Conservation (phyloP, 805 yeast species). For the Suhomyces emberorum region DNA sequence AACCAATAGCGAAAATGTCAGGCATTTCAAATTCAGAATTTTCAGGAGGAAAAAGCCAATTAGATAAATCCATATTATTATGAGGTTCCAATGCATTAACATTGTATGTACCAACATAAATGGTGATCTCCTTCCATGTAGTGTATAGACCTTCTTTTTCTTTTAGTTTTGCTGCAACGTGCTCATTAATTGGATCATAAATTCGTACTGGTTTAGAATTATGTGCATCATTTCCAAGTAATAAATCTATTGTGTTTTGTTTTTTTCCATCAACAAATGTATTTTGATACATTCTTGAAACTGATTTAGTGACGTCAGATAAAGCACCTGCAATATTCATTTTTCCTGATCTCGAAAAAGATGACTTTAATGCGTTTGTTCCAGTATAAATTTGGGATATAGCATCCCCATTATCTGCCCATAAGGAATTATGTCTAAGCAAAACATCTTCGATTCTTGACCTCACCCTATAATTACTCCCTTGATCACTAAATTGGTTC, state of each 20-base stretch:
- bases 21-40: slow-evolving; percentile 46
- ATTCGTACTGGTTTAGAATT: slow-evolving; percentile 68
- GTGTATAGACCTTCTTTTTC: slow-evolving; percentile 54
- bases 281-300: slow-evolving; percentile 90
- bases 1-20: slow-evolving; percentile 82
- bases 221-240: slow-evolving; percentile 72
- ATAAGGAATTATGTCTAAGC: slow-evolving; percentile 21
- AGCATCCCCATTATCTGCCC: slow-evolving; percentile 73
- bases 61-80: slow-evolving; percentile 52
- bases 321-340: slow-evolving; percentile 96
- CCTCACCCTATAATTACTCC: slow-evolving; percentile 19
- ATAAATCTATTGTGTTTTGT: slow-evolving; percentile 83
- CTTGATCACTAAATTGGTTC: slow-evolving; percentile 22
- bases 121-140: slow-evolving; percentile 51
- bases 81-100: slow-evolving; percentile 66
- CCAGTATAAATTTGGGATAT: slow-evolving; percentile 63
- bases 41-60: slow-evolving; percentile 79
- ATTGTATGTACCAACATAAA: slow-evolving; percentile 85
- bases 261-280: slow-evolving; percentile 90
- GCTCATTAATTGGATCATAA: slow-evolving; percentile 87
- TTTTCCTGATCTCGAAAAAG: slow-evolving; percentile 91
- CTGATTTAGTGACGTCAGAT: slow-evolving; percentile 96
- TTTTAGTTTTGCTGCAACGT: slow-evolving; percentile 62
- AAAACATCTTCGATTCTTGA: slow-evolving; percentile 48
- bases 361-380: slow-evolving; percentile 83